These are phyloP conservation scores for Alopecurus myosuroides DNA, from an alignment of 176 grass and related monocot species.

Conservation along the genomic window DNA sequence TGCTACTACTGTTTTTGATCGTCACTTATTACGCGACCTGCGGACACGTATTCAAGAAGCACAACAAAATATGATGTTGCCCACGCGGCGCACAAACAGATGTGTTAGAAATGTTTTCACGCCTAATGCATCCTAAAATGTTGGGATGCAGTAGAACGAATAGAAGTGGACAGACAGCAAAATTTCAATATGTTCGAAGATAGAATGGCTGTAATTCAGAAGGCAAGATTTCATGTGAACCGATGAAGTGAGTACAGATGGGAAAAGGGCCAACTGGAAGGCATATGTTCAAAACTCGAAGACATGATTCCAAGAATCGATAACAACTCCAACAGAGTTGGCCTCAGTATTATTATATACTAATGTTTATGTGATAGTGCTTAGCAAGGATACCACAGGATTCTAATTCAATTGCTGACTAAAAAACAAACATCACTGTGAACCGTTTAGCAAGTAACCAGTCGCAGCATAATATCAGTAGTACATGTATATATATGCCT, in stretches of 20 bases:
- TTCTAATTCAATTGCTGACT: neutral
- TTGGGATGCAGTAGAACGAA: neutral
- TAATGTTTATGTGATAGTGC: neutral
- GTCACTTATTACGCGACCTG: too few species aligned
- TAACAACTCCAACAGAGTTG: neutral
- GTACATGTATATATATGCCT: neutral
- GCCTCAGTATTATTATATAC: too few species aligned
- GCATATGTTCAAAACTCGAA: too few species aligned
- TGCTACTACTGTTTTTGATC: too few species aligned
- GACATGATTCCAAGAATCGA: neutral
- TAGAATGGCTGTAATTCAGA: too few species aligned
- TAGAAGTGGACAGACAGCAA: neutral
- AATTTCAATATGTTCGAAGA: neutral
- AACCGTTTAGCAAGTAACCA: neutral
- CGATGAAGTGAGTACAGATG: neutral
- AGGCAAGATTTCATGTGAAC: neutral
- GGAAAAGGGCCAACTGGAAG: neutral
- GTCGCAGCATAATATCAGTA: neutral
- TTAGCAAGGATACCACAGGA: neutral
- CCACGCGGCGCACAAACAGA: too few species aligned
- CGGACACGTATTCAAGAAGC: too few species aligned
- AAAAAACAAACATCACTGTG: neutral
- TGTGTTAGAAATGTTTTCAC: too few species aligned
- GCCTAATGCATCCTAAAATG: too few species aligned
- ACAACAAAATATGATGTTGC: too few species aligned